phyloP scores from a whole-genome alignment of 768 basidiomycete species.

The Xerocomellus intermedius region DNA sequence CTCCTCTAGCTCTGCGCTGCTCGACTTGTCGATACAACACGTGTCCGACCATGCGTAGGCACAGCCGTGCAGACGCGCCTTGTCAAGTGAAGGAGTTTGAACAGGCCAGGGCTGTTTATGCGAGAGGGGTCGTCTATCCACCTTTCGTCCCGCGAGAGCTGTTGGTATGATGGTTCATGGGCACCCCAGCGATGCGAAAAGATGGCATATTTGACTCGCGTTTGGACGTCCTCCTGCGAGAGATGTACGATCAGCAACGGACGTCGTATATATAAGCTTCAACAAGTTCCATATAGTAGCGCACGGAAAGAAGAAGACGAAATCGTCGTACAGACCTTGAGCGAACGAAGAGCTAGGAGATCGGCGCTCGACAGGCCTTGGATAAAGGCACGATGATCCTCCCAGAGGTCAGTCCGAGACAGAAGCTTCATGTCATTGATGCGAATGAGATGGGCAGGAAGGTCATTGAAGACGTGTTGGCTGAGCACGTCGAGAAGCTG shows the following conservation, averaged over 20 bases:
- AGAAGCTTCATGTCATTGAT: slow-evolving; percentile 9
- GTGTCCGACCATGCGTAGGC: slow-evolving; percentile 15
- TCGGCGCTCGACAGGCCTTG: background rate
- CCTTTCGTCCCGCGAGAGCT: background rate
- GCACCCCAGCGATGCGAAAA: slow-evolving; percentile 15
- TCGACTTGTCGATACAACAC: slow-evolving; percentile 15
- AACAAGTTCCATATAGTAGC: background rate
- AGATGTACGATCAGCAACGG: background rate
- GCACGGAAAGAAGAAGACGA: too few species aligned
- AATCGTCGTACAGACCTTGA: slow-evolving; percentile 5
- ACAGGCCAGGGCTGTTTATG: background rate
- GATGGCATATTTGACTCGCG: slow-evolving; percentile 11
- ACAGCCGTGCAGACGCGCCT: slow-evolving; percentile 6
- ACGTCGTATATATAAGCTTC: background rate
- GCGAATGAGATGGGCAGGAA: slow-evolving; percentile 15
- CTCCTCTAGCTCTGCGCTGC: slow-evolving; percentile 14
- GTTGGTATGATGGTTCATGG: slow-evolving; percentile 7
- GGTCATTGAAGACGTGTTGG: slow-evolving; percentile 14
- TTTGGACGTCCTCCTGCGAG: slow-evolving; percentile 3
- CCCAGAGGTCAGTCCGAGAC: slow-evolving; percentile 14
- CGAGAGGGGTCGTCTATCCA: background rate
- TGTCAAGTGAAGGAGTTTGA: slow-evolving; percentile 9
- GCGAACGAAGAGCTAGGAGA: slow-evolving; percentile 3
- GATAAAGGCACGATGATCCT: background rate
- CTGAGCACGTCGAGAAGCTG: slow-evolving; percentile 7